phyloP scores from a whole-genome alignment of 257 asterid genomes.

The Solanum dulcamara region DNA sequence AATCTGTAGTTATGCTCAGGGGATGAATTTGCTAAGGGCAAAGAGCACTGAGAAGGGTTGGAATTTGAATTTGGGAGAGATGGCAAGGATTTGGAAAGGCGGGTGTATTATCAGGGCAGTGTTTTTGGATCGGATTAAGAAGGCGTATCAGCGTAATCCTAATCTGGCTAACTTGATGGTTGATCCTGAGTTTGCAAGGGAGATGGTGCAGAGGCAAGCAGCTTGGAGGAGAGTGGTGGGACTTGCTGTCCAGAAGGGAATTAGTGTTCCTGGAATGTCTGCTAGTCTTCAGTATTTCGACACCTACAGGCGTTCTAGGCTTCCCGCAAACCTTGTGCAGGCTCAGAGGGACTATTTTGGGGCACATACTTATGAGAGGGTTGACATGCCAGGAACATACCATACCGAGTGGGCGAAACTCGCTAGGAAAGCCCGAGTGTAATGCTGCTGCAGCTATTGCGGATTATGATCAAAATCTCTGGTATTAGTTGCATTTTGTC shows the following conservation, averaged over 20 bases:
- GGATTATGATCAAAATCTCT: conserved; percentile 6
- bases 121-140: conserved; percentile 87
- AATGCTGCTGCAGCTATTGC: conserved; percentile 7
- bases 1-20: conserved; percentile 93
- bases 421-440: conserved; percentile 47
- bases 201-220: conserved; percentile 91
- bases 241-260: conserved; percentile 54
- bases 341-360: conserved; percentile 95
- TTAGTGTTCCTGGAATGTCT: conserved; percentile 84
- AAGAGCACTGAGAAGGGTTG: conserved; percentile 85
- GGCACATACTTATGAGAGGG: conserved; percentile 89
- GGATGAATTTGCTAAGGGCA: conserved; percentile 80
- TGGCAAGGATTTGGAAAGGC: conserved; percentile 94
- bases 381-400: conserved; percentile 50
- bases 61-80: conserved; percentile 80
- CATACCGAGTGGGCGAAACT: conserved; percentile 97
- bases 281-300: conserved; percentile 90
- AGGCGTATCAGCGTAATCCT: conserved; percentile 74
- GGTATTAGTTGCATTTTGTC: conserved; percentile 8
- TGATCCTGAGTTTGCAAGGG: conserved; percentile 83
- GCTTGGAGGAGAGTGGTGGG: conserved; percentile 96
- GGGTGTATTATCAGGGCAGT: conserved; percentile 94
- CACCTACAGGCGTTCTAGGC: conserved; percentile 72
- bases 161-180: conserved; percentile 66
- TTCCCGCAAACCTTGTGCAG: conserved; percentile 91